phyloP scores from a whole-genome alignment of 2,329 filamentous ascomycete genomes.

The Fusarium tanahbumbuense region DNA sequence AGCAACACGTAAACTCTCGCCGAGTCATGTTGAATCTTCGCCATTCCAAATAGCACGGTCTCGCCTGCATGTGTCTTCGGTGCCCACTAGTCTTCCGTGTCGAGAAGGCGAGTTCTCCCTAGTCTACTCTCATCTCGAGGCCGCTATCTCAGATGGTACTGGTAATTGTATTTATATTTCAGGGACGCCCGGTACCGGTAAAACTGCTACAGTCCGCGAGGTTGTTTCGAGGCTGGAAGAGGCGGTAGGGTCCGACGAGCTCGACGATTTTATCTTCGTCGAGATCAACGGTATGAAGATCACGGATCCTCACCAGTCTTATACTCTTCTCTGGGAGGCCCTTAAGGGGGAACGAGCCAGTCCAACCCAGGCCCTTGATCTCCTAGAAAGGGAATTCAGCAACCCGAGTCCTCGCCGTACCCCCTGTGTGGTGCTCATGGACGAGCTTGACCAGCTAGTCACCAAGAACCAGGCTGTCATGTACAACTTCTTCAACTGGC shows the following conservation, averaged over 20 bases:
- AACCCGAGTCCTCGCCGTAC: slow-evolving; percentile 90
- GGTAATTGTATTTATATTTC: slow-evolving; percentile 99
- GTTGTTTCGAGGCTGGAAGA: slow-evolving; percentile 90
- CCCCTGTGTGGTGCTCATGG: slow-evolving; percentile 97
- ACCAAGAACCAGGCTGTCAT: slow-evolving; percentile 99
- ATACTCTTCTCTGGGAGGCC: slow-evolving; percentile 94
- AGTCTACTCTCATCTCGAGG: slow-evolving; percentile 93
- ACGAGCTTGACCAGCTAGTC: slow-evolving; percentile 96
- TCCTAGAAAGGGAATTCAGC: slow-evolving; percentile 92
- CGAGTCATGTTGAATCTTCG: slow-evolving; percentile 78
- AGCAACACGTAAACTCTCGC: slow-evolving; percentile 86
- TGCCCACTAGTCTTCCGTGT: slow-evolving; percentile 89
- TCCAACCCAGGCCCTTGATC: slow-evolving; percentile 88
- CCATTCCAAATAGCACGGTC: slow-evolving; percentile 93
- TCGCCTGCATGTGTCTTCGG: slow-evolving; percentile 91
- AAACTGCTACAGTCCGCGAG: slow-evolving; percentile 96
- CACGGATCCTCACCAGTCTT: slow-evolving; percentile 96
- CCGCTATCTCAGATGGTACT: slow-evolving; percentile 91
- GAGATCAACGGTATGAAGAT: slow-evolving; percentile 99
- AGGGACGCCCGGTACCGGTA: slow-evolving; percentile 96
- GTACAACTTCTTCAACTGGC: slow-evolving; percentile 99
- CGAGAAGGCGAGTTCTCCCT: slow-evolving; percentile 91
- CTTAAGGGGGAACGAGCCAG: slow-evolving; percentile 93
- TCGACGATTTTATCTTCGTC: slow-evolving; percentile 98
- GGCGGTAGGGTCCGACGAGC: slow-evolving; percentile 87